These are phyloP conservation scores for Monilinia vaccinii-corymbosi DNA, from an alignment of 2,329 filamentous ascomycete genomes.

Conservation along the genomic window DNA sequence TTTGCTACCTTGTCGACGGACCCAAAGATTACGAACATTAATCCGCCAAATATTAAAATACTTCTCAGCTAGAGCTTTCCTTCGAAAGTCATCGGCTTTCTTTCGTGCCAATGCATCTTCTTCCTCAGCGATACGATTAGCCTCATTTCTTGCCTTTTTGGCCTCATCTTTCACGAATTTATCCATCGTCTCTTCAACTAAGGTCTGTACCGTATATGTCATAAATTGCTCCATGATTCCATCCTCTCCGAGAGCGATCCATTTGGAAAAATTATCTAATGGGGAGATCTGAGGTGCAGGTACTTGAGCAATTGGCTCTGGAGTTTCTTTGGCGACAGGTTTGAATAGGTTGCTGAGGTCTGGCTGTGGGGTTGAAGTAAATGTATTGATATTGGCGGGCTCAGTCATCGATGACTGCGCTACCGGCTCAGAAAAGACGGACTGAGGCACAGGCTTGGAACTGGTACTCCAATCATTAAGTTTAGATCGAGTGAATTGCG, in stretches of 20 bases:
- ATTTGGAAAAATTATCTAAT: conserved; percentile 18
- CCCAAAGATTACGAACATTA: conserved; percentile 18
- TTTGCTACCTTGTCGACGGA: conserved; percentile 25
- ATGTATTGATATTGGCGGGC: neutral
- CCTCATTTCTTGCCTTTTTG: conserved; percentile 8
- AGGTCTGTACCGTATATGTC: conserved; percentile 17
- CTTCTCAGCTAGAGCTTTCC: conserved; percentile 23
- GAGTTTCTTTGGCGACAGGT: neutral
- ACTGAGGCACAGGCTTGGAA: neutral
- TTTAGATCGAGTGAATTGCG: neutral
- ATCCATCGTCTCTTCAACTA: conserved; percentile 16
- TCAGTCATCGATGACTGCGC: neutral
- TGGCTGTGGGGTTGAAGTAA: neutral
- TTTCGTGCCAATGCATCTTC: conserved; percentile 18
- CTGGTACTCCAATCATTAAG: neutral
- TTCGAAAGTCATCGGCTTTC: conserved; percentile 23
- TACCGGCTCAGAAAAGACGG: neutral
- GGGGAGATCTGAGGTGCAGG: neutral
- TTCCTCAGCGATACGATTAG: conserved; percentile 13
- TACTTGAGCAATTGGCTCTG: neutral
- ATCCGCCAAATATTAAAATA: conserved; percentile 26
- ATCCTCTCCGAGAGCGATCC: conserved; percentile 24
- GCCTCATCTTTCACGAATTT: conserved; percentile 16
- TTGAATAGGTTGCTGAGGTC: neutral
- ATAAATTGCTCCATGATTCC: conserved; percentile 30